Evolutionary conservation across 352 stramenopile genomes (phyloP).

Genomic region (Pythium sp.): DNA sequence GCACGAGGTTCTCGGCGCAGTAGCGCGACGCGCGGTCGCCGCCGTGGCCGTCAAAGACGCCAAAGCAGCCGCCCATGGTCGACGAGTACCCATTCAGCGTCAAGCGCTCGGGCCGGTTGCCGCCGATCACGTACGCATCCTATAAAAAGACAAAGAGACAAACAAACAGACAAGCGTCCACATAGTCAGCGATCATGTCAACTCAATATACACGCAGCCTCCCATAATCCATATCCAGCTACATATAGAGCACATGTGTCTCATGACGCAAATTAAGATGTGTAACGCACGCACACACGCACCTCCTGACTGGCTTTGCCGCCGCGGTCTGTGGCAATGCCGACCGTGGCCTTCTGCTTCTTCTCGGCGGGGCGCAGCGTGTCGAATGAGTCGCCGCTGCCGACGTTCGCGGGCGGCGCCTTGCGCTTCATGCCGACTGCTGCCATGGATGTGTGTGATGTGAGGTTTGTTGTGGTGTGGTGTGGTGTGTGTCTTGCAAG

Average conservation of each 20-base stretch:
- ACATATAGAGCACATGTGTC: too few species aligned
- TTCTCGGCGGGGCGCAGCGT: conserved; percentile 23
- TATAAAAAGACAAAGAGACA: conserved; percentile 18
- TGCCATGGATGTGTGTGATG: neutral
- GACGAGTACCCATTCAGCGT: conserved; percentile 80
- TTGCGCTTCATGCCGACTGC: conserved; percentile 36
- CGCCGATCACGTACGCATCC: conserved; percentile 83
- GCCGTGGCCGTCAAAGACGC: conserved; percentile 81
- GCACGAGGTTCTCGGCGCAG: conserved; percentile 73
- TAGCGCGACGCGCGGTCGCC: conserved; percentile 77
- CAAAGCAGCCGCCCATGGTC: conserved; percentile 63
- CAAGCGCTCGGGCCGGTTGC: conserved; percentile 48
- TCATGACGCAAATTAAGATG: neutral
- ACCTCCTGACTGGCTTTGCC: conserved; percentile 77
- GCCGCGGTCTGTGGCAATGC: conserved; percentile 68
- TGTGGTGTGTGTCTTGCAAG: neutral
- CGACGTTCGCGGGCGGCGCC: conserved; percentile 18
- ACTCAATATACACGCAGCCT: neutral
- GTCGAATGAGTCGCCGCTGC: conserved; percentile 17
- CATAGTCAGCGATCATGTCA: neutral
- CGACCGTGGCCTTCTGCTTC: conserved; percentile 48
- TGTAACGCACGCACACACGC: conserved; percentile 4
- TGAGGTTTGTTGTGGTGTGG: conserved; percentile 2
- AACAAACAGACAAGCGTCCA: neutral
- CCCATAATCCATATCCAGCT: neutral